These are phyloP conservation scores for Crucihimalaya himalaica DNA, from an alignment of 345 rosid species.

Conservation along the genomic window DNA sequence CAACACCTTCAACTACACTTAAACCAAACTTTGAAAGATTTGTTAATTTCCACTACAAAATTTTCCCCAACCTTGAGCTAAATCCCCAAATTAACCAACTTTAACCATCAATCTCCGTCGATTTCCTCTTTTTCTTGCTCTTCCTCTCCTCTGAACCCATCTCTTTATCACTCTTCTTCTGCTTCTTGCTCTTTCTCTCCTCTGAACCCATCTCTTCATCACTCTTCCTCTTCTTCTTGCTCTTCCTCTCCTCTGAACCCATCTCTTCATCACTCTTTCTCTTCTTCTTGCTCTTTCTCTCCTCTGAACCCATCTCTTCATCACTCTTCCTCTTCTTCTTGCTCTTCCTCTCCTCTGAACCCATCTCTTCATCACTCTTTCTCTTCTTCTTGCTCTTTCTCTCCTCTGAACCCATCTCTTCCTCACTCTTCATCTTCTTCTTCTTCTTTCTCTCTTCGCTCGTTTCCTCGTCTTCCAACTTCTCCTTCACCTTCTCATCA, in stretches of 20 bases:
- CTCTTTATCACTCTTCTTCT: slow-evolving; percentile 38
- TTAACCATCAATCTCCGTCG: slow-evolving; percentile 28
- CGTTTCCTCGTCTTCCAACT: slow-evolving; percentile 25
- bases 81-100: slow-evolving; percentile 14
- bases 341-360: slow-evolving; percentile 3
- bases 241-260: neutral
- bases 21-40: neutral
- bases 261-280: slow-evolving; percentile 19
- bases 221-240: neutral
- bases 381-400: slow-evolving; percentile 25
- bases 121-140: slow-evolving; percentile 51
- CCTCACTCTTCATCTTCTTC: neutral
- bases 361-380: neutral
- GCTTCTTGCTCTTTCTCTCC: slow-evolving; percentile 16
- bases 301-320: neutral
- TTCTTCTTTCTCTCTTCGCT: slow-evolving; percentile 5
- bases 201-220: neutral
- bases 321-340: slow-evolving; percentile 23
- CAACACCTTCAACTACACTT: slow-evolving; percentile 7
- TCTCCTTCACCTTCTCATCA: slow-evolving; percentile 6
- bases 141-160: slow-evolving; percentile 34
- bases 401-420: no score
- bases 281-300: slow-evolving; percentile 19
- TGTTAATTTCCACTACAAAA: slow-evolving; percentile 1
- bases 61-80: slow-evolving; percentile 19